Evolutionary conservation across 179 eudicot species (phyloP), one percentile per base, ranked within the genome.

Genomic region (Silene noctiflora): DNA sequence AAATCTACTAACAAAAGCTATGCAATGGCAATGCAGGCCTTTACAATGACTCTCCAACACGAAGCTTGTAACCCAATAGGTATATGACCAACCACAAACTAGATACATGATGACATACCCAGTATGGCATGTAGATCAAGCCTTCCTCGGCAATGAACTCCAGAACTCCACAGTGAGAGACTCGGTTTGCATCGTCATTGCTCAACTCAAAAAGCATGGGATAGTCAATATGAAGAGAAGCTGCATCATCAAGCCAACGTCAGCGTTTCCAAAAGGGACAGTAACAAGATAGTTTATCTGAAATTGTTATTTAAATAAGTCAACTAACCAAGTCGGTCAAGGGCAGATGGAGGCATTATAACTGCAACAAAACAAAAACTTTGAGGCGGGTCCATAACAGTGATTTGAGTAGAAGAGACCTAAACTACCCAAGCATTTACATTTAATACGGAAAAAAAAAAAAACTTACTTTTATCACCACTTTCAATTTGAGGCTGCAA

Each of bases 311-410:
- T n/a, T 20, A 17, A 35, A 22, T n/a, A 69, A 80, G 73, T 46
- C 64, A 78, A 88, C 95, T 91, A 67, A 94, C 97, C 98, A 64
- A 92, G 94, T 66, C 96, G 95, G 66, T 94, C 97, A 72, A 92
- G 96, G 70, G 97, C 98, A 22, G 98, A 94, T 5, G 96, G 95
- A 78, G 97, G 97, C 98, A 94, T 94, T 82, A 92, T 92, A 84
- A 94, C 98, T 92, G 93, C 59, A 74, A 84, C n/a, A 82, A 77
- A 33, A 81, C 31, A 67, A 70, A 62, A 1, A 55, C 62, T 24
- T 13, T 13, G 60, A n/a, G 51, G 11, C 70, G 6, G 46, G 59
- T 75, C 78, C 77, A 63, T 74, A 24, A 10, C 29, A 6, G 12
- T 53, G 10, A 29, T 73, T n/a, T 0, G 67, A 69, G 46, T 42